Base-by-base conservation (phyloP, 345 rosid species). In the Eutrema yunnanense region DNA sequence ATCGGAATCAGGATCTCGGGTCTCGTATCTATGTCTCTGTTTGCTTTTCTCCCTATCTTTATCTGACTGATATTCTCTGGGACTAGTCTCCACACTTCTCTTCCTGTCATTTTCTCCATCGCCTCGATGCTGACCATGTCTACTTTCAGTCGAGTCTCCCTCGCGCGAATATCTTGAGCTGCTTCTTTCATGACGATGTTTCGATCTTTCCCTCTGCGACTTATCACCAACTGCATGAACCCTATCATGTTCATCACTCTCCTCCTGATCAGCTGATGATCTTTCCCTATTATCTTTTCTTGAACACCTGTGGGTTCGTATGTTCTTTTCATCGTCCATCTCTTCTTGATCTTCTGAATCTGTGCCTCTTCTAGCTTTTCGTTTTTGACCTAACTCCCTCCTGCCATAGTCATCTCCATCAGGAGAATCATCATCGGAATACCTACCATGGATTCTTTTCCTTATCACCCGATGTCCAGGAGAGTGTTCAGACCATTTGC, bases 401-500 rank as follows among this genome's bases (percentile, higher is more conserved):
- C 54, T 44, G 16, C 8, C 57, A 27, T 73, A 43, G 6, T 49
- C 72, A 44, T 65, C 63, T 62, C 74, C 51, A 41, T 80, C 82
- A n/a, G 51, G 67, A 36, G 12, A 54, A 59, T 77, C 74, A 32
- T 71, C 80, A 38, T 71, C 67, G 12, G 70, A 67, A 72, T 81
- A 71, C 65, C 50, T 70, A 62, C 77, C 80, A 48, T 34, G 40
- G 52, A 8, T 54, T 43, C 70, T 66, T 65, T 68, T 67, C 73
- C 55, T 62, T 9, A 1, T 52, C 30, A 56, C 72, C 62, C 9
- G 13, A 30, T 72, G 55, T 57, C 69, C 72, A 75, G 76, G 64
- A 73, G 75, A 73, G 62, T 36, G 58, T 41, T 80, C 86, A 11
- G 80, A 73, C 67, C 76, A 47, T 62, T 72, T 38, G 72, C 69